These are phyloP conservation scores for Asterella californica DNA, from an alignment of 225 moss, liverwort and hornwort species.

Conservation along the genomic window DNA sequence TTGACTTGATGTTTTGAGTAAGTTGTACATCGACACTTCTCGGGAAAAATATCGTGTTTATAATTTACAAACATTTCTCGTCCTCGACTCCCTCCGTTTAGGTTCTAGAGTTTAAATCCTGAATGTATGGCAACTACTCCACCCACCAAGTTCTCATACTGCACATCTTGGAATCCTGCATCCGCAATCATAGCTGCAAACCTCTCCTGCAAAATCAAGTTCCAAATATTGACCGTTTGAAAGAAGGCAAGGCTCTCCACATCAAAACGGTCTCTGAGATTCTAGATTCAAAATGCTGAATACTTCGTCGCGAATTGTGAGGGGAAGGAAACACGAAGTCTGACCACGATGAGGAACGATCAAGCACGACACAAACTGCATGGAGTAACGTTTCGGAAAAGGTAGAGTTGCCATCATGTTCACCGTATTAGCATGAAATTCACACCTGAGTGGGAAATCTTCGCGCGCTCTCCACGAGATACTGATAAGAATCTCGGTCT, in stretches of 20 bases:
- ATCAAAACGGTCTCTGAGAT: neutral
- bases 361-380: neutral
- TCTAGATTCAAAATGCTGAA: neutral
- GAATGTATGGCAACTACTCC: conserved; percentile 97
- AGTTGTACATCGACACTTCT: too few relatives aligned
- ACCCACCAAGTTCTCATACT: conserved; percentile 88
- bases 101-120: conserved; percentile 70
- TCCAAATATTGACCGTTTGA: neutral
- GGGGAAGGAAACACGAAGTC: neutral
- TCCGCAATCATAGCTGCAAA: conserved; percentile 82
- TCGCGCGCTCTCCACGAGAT: conserved; percentile 91
- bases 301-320: neutral
- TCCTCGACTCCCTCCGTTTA: neutral
- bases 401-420: too few relatives aligned
- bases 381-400: too few relatives aligned
- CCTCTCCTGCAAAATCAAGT: conserved; percentile 51
- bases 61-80: neutral
- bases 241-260: neutral
- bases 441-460: conserved; percentile 82
- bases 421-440: neutral
- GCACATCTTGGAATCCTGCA: conserved; percentile 83
- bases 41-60: neutral
- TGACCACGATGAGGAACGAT: neutral
- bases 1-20: too few relatives aligned
- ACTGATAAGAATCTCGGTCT: conserved; percentile 87